Evolutionary conservation across 768 basidiomycete species (phyloP).

Genomic region (Amanita pallidorosea): DNA sequence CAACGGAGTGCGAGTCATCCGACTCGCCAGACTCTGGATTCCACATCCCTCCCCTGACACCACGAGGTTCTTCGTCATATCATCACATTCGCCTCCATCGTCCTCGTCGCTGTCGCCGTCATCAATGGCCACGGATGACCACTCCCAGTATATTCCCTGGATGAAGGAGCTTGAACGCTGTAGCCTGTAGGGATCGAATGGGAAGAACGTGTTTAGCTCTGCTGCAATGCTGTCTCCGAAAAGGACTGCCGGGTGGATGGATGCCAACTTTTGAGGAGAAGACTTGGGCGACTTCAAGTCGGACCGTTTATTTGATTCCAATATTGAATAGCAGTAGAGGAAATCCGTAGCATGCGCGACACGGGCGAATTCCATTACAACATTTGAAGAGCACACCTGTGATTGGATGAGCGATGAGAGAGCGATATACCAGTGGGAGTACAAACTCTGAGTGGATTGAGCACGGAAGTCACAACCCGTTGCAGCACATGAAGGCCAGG

Average conservation of each 20-base stretch:
- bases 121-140: conserved; percentile 73
- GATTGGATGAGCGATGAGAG: background rate
- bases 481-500: conserved; percentile 67
- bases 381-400: conserved; percentile 82
- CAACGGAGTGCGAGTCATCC: background rate
- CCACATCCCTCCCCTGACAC: conserved; percentile 17
- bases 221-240: conserved; percentile 30
- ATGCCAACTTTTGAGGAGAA: background rate
- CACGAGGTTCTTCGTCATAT: conserved; percentile 48
- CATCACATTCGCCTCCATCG: conserved; percentile 35
- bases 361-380: conserved; percentile 89
- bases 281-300: conserved; percentile 23
- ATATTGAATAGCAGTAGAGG: conserved; percentile 87
- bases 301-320: conserved; percentile 77
- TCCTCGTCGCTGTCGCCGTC: conserved; percentile 64
- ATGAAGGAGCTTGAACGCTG: conserved; percentile 71
- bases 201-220: conserved; percentile 92
- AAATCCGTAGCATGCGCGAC: conserved; percentile 87
- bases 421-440: background rate
- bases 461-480: conserved; percentile 63
- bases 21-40: background rate
- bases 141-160: conserved; percentile 80
- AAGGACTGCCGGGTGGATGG: conserved; percentile 16
- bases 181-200: conserved; percentile 94
- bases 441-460: conserved; percentile 84